Base-by-base conservation (phyloP, 169 alveolate genomes). In the Cryptosporidium sp. region DNA sequence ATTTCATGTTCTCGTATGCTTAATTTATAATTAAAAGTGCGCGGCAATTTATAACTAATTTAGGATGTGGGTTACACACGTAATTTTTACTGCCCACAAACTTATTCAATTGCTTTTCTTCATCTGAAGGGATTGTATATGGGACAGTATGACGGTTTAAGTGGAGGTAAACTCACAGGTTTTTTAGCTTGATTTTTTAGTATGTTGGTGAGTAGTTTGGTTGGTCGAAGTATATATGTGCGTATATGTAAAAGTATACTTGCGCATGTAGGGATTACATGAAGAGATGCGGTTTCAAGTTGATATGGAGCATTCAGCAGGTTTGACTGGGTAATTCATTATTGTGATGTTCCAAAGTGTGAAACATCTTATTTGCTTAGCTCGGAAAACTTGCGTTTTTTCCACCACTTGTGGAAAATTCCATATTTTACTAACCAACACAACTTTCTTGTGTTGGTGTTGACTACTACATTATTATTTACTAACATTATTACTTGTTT, bases 121-220 rank as follows among this genome's bases (percentile, higher is more conserved):
- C 3, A 23, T n/a, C 23, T 16, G n/a, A 55, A 55, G 18, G 67
- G 37, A n/a, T 55, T 55, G 35, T 0, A 9, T 23, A 26, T 41
- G 18, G 37, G 35, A 2, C 23, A 26, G 10, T 55, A n/a, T 21
- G 14, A 0, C 21, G 37, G 37, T n/a, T 55, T 4, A 23, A n/a
- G 37, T 55, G 37, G 67, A 55, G 35, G 4, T 26, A 55, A 10
- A 55, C 14, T 26, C 67, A 55, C 67, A 55, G 12, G 37, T 55
- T 55, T 55, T 55, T 55, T 55, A 55, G 67, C 35, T 55, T 55
- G 67, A 55, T 23, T 55, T 55, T 55, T n/a, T 55, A 55, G 31
- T 55, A 55, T 26, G 67, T 21, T 55, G 67, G 35, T 55, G 67
- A 26, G 35, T 55, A 55, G 67, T 55, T 55, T 55, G 29, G 65